Evolutionary conservation across 352 stramenopile genomes (phyloP).

Genomic region (Pythium brassicae): DNA sequence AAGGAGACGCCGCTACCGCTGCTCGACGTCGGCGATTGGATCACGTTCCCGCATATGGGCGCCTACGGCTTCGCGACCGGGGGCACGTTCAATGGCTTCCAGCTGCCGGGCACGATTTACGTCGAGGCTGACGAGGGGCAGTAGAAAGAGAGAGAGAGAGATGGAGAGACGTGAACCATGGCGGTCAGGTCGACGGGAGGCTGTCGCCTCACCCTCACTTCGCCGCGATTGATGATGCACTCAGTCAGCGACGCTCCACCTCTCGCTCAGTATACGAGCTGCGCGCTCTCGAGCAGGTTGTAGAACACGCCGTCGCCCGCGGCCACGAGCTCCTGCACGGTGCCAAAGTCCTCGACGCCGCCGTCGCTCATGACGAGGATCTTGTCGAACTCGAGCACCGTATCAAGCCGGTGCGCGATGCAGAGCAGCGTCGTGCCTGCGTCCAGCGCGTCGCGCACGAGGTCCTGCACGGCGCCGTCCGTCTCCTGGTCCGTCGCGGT

Average conservation of each 20-base stretch:
- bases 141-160: not conserved
- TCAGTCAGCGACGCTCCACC: not conserved
- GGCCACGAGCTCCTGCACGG: slow-evolving; percentile 32
- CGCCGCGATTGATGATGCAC: not conserved
- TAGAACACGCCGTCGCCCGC: slow-evolving; percentile 36
- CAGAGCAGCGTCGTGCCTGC: slow-evolving; percentile 87
- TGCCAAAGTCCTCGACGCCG: slow-evolving; percentile 46
- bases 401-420: slow-evolving; percentile 93
- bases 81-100: slow-evolving; percentile 51
- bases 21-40: slow-evolving; percentile 47
- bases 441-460: slow-evolving; percentile 85
- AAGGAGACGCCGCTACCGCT: slow-evolving; percentile 32
- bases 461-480: slow-evolving; percentile 58
- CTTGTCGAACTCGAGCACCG: slow-evolving; percentile 90
- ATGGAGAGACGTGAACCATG: too few relatives aligned
- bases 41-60: slow-evolving; percentile 47
- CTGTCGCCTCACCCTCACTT: not conserved
- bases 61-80: slow-evolving; percentile 53
- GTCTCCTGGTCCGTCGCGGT: slow-evolving; percentile 68
- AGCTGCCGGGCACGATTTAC: slow-evolving; percentile 34
- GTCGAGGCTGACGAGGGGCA: slow-evolving; percentile 17
- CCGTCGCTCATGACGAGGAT: slow-evolving; percentile 84
- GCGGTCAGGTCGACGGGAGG: not conserved
- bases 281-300: slow-evolving; percentile 43
- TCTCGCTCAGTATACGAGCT: slow-evolving; percentile 19